Conservation (phyloP, 345 rosid genomes). For the Citrus mangshanensis region DNA sequence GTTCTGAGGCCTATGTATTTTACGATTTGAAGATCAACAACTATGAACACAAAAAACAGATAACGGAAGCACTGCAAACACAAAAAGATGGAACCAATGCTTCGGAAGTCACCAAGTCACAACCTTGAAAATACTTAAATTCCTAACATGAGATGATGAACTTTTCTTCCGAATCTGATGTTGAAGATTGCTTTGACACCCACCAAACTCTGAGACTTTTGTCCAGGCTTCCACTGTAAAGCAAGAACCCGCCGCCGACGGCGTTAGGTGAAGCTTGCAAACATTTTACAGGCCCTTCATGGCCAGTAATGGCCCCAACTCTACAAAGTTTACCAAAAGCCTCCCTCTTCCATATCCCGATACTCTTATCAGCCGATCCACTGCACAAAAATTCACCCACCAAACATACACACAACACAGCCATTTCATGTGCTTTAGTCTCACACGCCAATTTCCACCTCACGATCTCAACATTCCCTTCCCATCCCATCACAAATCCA, state of each 20-base stretch:
- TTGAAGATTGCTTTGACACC: conserved; percentile 48
- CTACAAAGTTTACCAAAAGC: conserved; percentile 43
- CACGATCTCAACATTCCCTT: conserved; percentile 35
- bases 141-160: conserved; percentile 10
- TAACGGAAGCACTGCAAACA: conserved; percentile 32
- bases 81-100: conserved; percentile 31
- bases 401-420: conserved; percentile 69
- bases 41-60: conserved; percentile 13
- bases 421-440: conserved; percentile 65
- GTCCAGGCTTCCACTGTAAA: conserved; percentile 93
- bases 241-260: conserved; percentile 68
- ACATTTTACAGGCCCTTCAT: conserved; percentile 89
- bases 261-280: conserved; percentile 62
- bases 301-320: conserved; percentile 64
- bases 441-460: conserved; percentile 64
- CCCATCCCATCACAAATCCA: conserved; percentile 88
- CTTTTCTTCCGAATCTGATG: conserved; percentile 9
- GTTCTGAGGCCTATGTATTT: neutral
- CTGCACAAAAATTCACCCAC: conserved; percentile 63
- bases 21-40: neutral
- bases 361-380: conserved; percentile 91
- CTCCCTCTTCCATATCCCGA: conserved; percentile 77
- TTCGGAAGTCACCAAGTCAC: neutral
- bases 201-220: conserved; percentile 92
- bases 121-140: neutral